Conservation (phyloP, 2,329 filamentous ascomycete genomes). For the Tolypocladium tropicale region DNA sequence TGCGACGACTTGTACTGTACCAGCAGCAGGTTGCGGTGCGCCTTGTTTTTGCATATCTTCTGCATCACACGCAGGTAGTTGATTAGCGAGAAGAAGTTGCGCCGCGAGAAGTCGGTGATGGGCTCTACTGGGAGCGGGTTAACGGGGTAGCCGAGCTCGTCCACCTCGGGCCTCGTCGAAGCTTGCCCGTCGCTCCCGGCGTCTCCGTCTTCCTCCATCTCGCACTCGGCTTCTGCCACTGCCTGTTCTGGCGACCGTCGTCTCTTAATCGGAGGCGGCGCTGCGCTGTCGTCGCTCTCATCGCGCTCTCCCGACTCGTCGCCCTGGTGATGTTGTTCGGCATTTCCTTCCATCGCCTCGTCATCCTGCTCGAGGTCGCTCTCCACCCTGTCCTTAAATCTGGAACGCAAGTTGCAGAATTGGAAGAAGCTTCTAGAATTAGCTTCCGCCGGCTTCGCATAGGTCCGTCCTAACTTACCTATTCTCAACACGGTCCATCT, state of each 20-base stretch:
- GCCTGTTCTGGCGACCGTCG: slow-evolving; percentile 33
- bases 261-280: slow-evolving; percentile 70
- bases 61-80: slow-evolving; percentile 95
- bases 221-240: slow-evolving; percentile 7
- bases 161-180: slow-evolving; percentile 51
- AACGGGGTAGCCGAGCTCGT: slow-evolving; percentile 78
- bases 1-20: slow-evolving; percentile 93
- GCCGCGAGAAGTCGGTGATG: slow-evolving; percentile 83
- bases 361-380: slow-evolving; percentile 16
- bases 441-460: slow-evolving; percentile 1
- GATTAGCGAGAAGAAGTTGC: slow-evolving; percentile 91
- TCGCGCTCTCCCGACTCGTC: slow-evolving; percentile 21
- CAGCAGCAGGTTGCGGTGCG: slow-evolving; percentile 84
- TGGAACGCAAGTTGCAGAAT: slow-evolving; percentile 69
- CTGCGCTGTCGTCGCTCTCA: slow-evolving; percentile 65
- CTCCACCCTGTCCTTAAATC: slow-evolving; percentile 23
- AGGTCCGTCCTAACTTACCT: slow-evolving; percentile 41
- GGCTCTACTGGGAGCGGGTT: slow-evolving; percentile 60
- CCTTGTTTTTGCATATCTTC: slow-evolving; percentile 93
- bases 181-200: slow-evolving; percentile 22
- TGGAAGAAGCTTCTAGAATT: slow-evolving; percentile 64
- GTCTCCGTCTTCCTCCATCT: slow-evolving; percentile 14
- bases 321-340: slow-evolving; percentile 20
- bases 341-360: slow-evolving; percentile 7
- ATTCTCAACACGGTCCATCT: slow-evolving; percentile 70